Conservation (phyloP, 1,139 yeast species). For the Nakaseomyces kungkrabaensis region DNA sequence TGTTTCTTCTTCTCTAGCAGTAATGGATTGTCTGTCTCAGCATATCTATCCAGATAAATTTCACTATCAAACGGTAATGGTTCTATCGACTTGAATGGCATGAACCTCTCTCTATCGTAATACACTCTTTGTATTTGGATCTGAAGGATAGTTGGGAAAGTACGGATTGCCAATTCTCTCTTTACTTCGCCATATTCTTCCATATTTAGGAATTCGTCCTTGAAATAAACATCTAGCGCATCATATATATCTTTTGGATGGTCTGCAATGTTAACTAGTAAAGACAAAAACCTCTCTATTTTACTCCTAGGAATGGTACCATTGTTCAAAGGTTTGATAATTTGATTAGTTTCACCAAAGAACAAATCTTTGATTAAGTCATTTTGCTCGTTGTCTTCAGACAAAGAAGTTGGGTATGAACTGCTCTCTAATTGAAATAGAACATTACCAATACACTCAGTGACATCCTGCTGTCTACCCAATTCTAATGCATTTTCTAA, state of each 20-base stretch:
- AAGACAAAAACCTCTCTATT: constrained; percentile 66
- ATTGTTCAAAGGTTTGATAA: constrained; percentile 34
- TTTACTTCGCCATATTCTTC: constrained; percentile 62
- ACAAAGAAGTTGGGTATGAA: constrained; percentile 52
- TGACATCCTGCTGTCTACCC: constrained; percentile 94
- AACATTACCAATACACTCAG: constrained; percentile 93
- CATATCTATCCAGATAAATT: constrained; percentile 76
- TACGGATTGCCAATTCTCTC: constrained; percentile 58
- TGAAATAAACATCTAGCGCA: constrained; percentile 77
- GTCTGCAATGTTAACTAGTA: constrained; percentile 76
- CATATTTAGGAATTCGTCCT: constrained; percentile 54
- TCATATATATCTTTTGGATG: constrained; percentile 86
- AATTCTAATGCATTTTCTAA: constrained; percentile 64
- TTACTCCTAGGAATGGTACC: constrained; percentile 41
- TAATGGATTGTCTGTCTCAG: constrained; percentile 58
- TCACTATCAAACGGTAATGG: constrained; percentile 73
- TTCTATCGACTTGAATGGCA: constrained; percentile 74
- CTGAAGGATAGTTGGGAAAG: constrained; percentile 74
- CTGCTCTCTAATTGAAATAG: constrained; percentile 92
- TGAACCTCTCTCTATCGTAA: constrained; percentile 62
- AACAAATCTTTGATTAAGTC: constrained; percentile 73
- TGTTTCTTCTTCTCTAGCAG: constrained; percentile 45
- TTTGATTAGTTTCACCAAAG: constrained; percentile 62
- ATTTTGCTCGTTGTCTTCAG: constrained; percentile 69
- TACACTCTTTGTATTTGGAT: constrained; percentile 90